Base-by-base conservation (phyloP, 345 rosid genomes). In the Theobroma cacao region DNA sequence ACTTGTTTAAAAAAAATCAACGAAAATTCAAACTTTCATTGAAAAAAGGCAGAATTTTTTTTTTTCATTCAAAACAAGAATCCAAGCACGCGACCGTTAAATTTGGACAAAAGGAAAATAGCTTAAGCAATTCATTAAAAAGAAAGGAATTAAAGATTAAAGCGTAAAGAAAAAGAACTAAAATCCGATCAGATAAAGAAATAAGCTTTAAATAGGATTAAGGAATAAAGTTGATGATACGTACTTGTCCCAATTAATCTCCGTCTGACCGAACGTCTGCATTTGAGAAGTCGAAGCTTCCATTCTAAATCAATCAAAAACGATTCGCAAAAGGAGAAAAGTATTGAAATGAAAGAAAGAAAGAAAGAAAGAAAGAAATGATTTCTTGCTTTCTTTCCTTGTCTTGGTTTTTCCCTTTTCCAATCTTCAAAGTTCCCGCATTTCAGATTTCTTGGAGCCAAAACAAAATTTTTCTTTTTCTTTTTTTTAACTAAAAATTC, bases 171-270 rank as follows among this genome's bases (percentile, higher is more conserved):
- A 40, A 60, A 76, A 0, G 20, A 73, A 66, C 4, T 22, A 60
- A 53, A 75, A 10, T 59, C 15, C 36, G 18, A 47, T 45, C 56
- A 30, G 14, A 43, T 40, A 41, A 10, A 48, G 30, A 76, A 64
- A 28, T 22, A 36, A 65, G 67, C 22, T 53, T 38, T 2, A 38
- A 65, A 53, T 52, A 8, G 5, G 52, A 48, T 15, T 10, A 50
- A 52, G 10, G 34, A 63, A 33, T 28, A 70, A 69, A 30, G 58
- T 2, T 34, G 7, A 15, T 3, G 62, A 34, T 13, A 89, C 90
- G 30, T 86, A 93, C 99, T 95, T 93, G 84, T 95, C 99, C 99
- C 99, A 93, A 78, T 95, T 92, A 75, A 93, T 95, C 94, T 95
- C 98, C 77, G 96, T 89, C 80, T 86, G 95, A 41, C 89, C 95